These are phyloP conservation scores for Boletus semigastroideus DNA, from an alignment of 1,284 basidiomycete genomes.

Conservation along the genomic window DNA sequence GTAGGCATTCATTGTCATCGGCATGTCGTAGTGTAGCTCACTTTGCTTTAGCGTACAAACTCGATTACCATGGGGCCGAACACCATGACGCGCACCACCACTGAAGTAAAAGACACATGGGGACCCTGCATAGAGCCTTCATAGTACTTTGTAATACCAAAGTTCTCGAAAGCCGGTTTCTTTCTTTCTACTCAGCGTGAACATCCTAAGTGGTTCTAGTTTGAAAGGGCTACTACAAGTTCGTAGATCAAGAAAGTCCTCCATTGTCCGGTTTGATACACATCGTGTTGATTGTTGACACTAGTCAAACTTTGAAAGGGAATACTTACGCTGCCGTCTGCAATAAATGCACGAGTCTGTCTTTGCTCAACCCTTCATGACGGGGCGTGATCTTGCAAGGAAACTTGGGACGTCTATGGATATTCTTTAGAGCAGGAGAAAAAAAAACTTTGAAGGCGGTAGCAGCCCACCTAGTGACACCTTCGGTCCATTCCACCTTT, in stretches of 20 bases:
- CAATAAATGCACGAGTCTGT: conserved; percentile 1
- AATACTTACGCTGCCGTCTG: neutral
- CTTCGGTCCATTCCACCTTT: conserved; percentile 8
- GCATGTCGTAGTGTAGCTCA: conserved; percentile 8
- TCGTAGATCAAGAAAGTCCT: neutral
- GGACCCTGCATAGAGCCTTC: conserved; percentile 13
- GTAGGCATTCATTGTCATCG: conserved; percentile 42
- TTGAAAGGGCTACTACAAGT: neutral
- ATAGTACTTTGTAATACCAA: conserved; percentile 20
- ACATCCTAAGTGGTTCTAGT: neutral
- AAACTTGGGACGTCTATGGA: conserved; percentile 9
- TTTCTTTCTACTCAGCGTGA: neutral
- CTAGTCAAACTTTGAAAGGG: neutral
- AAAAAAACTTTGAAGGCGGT: neutral
- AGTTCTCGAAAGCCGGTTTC: conserved; percentile 4
- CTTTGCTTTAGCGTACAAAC: conserved; percentile 47
- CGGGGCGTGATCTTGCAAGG: conserved; percentile 6
- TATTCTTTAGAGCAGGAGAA: neutral
- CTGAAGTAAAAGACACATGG: conserved; percentile 18
- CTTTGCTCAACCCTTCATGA: conserved; percentile 3
- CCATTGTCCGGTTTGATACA: neutral
- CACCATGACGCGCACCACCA: conserved; percentile 45
- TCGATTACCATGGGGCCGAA: conserved; percentile 57
- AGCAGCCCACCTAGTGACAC: conserved; percentile 10
- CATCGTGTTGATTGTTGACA: neutral